Evolutionary conservation across 805 yeast genomes (phyloP).

Genomic region (Wickerhamomyces bovis): DNA sequence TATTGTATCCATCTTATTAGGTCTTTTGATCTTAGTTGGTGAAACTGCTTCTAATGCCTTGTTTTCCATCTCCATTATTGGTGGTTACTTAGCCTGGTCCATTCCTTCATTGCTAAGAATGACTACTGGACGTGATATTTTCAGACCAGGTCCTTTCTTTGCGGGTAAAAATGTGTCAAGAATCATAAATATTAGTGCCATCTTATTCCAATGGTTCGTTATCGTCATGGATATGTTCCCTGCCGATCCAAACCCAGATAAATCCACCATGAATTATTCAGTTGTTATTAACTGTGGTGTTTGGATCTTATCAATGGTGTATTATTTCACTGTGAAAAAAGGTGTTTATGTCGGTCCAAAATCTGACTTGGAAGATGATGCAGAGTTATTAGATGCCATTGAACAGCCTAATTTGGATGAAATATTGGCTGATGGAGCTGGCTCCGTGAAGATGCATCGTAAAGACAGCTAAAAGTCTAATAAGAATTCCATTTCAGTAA

Average conservation of each 20-base stretch:
- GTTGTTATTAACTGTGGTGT: conserved; percentile 57
- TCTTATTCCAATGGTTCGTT: conserved; percentile 44
- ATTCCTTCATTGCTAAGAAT: conserved; percentile 32
- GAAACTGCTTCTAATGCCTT: conserved; percentile 38
- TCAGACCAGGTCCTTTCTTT: conserved; percentile 62
- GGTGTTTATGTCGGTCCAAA: conserved; percentile 54
- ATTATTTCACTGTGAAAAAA: conserved; percentile 47
- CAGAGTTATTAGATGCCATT: conserved; percentile 10
- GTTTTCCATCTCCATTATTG: conserved; percentile 37
- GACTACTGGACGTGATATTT: conserved; percentile 42
- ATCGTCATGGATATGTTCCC: conserved; percentile 63
- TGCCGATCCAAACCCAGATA: conserved; percentile 26
- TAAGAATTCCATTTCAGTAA: not conserved
- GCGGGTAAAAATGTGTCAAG: conserved; percentile 46
- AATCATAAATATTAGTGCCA: conserved; percentile 40
- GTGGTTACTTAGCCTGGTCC: conserved; percentile 37
- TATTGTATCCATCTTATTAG: conserved; percentile 29
- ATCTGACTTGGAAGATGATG: conserved; percentile 27
- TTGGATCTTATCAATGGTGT: conserved; percentile 49
- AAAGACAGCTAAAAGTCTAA: not conserved
- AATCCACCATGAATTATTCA: conserved; percentile 63
- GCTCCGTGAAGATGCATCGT: not conserved
- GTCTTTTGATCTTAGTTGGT: conserved; percentile 35
- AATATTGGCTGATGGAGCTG: not conserved
- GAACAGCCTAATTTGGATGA: not conserved